Base-by-base conservation (phyloP, 805 yeast species). In the Ogataea chonburiensis region DNA sequence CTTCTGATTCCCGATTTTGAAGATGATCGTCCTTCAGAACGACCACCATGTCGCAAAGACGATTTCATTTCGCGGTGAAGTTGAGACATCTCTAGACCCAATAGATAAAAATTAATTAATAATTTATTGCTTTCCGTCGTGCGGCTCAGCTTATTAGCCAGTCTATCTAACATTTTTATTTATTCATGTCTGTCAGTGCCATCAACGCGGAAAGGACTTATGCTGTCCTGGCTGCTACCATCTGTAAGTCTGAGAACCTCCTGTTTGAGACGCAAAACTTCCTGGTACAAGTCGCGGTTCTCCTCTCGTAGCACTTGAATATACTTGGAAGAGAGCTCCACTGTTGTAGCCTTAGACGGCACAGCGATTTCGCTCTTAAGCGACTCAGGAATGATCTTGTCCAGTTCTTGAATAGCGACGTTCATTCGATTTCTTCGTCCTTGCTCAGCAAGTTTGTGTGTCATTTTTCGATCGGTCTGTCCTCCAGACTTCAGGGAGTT, bases 341-440 rank as follows among this genome's bases (percentile, higher is more conserved):
- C 96, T 0, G 97, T 91, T 2, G 95, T 88, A 2, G 98, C 98
- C 55, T 91, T 91, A 17, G 94, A 81, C 1, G 94, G 94, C 21
- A 85, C 80, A 3, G 76, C 73, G 10, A 75, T 70, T 22, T 75
- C 81, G 38, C 71, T 76, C 24, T 63, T 63, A 50, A 77, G 64
- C 16, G 60, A 58, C 5, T 79, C 75, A 0, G 95, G 94, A 15
- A 91, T 71, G 43, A 87, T 61, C 7, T 67, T 51, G 7, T 81
- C 80, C 40, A 91, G 66, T 27, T 86, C 95, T 28, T 77, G 77
- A 19, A 91, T 79, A 0, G 97, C 98, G 38, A 69, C 64, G 58
- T 93, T 93, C 81, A 91, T 83, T 45, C 98, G 70, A 58, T 91
- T 89, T 50, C 98, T 74, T 35, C 98, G 72, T 11, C 96, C 98